Base-by-base conservation (phyloP, 257 asterid genomes). In the Lantana camara region DNA sequence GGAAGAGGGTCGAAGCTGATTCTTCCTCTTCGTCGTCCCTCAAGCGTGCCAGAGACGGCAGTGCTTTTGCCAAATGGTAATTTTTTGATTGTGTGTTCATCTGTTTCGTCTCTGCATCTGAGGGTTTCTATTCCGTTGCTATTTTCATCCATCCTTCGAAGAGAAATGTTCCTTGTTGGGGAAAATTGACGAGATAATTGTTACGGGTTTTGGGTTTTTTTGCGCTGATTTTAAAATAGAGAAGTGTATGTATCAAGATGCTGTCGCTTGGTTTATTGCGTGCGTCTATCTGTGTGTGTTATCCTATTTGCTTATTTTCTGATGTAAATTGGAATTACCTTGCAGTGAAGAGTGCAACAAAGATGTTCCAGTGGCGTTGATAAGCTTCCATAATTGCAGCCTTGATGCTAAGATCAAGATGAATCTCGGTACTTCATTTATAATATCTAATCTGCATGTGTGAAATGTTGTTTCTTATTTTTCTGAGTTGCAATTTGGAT, bases 11-110 rank as follows among this genome's bases (percentile, higher is more conserved):
- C 1, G 94, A 88, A 63, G 94, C 79, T 11, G 91, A 81, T 24
- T 76, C 85, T 17, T 49, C 66, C 12, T 14, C 74, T 37, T 8
- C 77, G 0, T 9, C 80, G 0, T 23, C 79, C 44, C 91, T 86
- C 77, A 86, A 86, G 11, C 94, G 98, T 5, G 98, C 98, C 32
- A 89, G 68, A 66, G 82, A 92, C 16, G 97, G 95, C 63, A 86
- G 95, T n/a, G 98, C 97, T 48, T 92, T 92, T 40, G 80, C 94
- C 64, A 82, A 70, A 69, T 89, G 98, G 98, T 91, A 75, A n/a
- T n/a, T n/a, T n/a, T n/a, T 11, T 37, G n/a, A 10, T 47, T 10
- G 5, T 1, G 22, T 20, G 23, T 8, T 23, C 19, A 6, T 10
- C 27, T 42, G 16, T 12, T 32, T n/a, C 15, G 35, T 40, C n/a